A percentile compares a stretch with the other conserved stretches of the same genome.
Evolutionary conservation across 169 alveolate species (phyloP).

Genomic region (Plasmodium gonderi): DNA sequence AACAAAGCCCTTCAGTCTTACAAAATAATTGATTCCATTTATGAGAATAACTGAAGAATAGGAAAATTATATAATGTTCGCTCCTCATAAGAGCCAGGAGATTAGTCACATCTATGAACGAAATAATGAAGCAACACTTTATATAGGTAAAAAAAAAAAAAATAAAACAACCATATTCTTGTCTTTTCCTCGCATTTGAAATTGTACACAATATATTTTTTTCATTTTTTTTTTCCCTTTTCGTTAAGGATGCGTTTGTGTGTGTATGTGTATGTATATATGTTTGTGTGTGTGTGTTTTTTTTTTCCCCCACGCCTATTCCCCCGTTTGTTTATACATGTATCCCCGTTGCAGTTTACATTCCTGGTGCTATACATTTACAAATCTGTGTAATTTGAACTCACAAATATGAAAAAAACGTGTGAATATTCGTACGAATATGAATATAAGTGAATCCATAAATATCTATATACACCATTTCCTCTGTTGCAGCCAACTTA

Average conservation of each 20-base stretch:
- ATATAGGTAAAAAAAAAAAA: slow-evolving; percentile 80
- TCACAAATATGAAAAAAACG: too few relatives aligned
- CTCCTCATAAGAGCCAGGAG: slow-evolving; percentile 81
- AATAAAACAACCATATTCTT: too few relatives aligned
- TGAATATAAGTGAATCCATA: neutral
- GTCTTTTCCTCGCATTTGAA: too few relatives aligned
- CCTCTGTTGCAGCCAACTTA: slow-evolving; percentile 89
- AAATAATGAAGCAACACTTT: slow-evolving; percentile 93
- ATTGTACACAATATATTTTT: too few relatives aligned
- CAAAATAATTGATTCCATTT: neutral
- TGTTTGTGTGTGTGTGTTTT: neutral
- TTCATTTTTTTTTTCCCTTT: neutral
- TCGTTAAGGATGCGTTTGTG: neutral
- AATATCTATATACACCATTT: neutral
- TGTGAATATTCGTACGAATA: neutral
- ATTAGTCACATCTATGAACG: slow-evolving; percentile 89
- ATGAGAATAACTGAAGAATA: slow-evolving; percentile 40
- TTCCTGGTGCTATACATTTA: too few relatives aligned
- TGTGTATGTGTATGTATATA: neutral
- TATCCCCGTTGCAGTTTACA: too few relatives aligned
- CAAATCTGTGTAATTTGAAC: too few relatives aligned
- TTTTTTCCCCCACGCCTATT: neutral
- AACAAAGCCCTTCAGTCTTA: neutral
- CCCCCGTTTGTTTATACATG: too few relatives aligned
- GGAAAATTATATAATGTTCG: slow-evolving; percentile 56